Conservation (phyloP, 768 basidiomycete species). For the Suillus subaureus region DNA sequence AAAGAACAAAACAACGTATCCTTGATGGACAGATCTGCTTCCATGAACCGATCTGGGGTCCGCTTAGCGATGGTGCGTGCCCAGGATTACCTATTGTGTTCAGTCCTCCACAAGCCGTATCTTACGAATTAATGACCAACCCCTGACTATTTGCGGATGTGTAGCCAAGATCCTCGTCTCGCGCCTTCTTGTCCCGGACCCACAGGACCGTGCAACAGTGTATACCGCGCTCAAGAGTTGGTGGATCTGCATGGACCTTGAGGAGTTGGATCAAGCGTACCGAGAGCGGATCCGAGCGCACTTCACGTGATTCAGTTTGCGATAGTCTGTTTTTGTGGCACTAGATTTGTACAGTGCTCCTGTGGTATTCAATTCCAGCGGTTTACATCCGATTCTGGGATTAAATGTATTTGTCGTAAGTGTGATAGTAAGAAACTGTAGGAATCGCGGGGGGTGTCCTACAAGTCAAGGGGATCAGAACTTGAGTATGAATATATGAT, state of each 20-base stretch:
- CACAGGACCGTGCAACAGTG: conserved; percentile 62
- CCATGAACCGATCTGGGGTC: conserved; percentile 53
- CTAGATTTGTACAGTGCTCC: conserved; percentile 10
- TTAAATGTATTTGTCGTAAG: not conserved
- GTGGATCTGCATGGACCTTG: conserved; percentile 70
- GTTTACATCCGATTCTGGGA: not conserved
- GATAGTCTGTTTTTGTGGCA: not conserved
- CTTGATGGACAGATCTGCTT: conserved; percentile 64
- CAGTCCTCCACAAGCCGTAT: not conserved
- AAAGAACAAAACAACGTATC: conserved; percentile 69
- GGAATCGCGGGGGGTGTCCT: not conserved
- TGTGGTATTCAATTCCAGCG: conserved; percentile 5
- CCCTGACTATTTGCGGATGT: conserved; percentile 1
- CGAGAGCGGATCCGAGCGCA: conserved; percentile 47
- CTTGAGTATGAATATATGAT: not conserved
- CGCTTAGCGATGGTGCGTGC: conserved; percentile 58
- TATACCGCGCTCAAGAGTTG: conserved; percentile 55
- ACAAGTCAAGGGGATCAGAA: not conserved
- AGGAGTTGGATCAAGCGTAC: conserved; percentile 64
- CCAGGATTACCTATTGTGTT: not conserved
- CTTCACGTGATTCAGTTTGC: not conserved
- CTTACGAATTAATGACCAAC: not conserved
- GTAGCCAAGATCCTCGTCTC: conserved; percentile 62
- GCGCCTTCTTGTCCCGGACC: conserved; percentile 62
- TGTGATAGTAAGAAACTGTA: not conserved